Evolutionary conservation across 257 asterid species (phyloP).

Genomic region (Craterostigma plantagineum): DNA sequence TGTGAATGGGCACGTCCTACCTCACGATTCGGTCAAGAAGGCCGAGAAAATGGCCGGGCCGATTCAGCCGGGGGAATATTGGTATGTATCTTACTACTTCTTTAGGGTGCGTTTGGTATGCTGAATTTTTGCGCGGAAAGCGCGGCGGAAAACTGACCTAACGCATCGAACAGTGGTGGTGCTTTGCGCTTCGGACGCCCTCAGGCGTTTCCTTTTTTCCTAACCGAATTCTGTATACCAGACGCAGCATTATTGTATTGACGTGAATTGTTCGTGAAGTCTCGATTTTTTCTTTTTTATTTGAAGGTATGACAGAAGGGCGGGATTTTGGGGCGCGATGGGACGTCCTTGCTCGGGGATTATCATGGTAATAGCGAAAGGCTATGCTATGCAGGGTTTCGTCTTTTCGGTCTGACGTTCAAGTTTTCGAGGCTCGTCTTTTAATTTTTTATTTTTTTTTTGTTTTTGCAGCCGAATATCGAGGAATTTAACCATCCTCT

Average conservation of each 20-base stretch:
- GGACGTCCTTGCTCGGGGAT: constrained; percentile 93
- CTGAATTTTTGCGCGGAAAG: too few species aligned
- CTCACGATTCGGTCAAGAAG: constrained; percentile 36
- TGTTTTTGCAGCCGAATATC: constrained; percentile 61
- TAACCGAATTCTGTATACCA: too few species aligned
- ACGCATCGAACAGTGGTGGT: too few species aligned
- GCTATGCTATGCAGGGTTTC: not conserved
- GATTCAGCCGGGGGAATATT: constrained; percentile 72
- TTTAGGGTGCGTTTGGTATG: too few species aligned
- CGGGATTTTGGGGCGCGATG: constrained; percentile 90
- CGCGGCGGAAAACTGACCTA: too few species aligned
- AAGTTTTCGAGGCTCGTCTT: not conserved
- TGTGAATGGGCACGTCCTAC: constrained; percentile 54
- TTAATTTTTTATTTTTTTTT: constrained; percentile 1
- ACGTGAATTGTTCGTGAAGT: not conserved
- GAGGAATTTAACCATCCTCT: constrained; percentile 69
- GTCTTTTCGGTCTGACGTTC: not conserved
- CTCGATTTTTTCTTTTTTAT: not conserved
- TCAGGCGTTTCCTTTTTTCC: too few species aligned
- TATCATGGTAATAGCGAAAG: constrained; percentile 49
- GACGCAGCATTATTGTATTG: too few species aligned
- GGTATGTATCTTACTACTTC: too few species aligned
- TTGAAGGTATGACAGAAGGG: constrained; percentile 74
- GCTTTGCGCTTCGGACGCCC: too few species aligned
- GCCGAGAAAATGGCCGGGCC: constrained; percentile 74